A percentile compares a stretch with the other conserved stretches of the same genome.
phyloP scores from a whole-genome alignment of 1,284 basidiomycete species.

The Exobasidium rhododendri region DNA sequence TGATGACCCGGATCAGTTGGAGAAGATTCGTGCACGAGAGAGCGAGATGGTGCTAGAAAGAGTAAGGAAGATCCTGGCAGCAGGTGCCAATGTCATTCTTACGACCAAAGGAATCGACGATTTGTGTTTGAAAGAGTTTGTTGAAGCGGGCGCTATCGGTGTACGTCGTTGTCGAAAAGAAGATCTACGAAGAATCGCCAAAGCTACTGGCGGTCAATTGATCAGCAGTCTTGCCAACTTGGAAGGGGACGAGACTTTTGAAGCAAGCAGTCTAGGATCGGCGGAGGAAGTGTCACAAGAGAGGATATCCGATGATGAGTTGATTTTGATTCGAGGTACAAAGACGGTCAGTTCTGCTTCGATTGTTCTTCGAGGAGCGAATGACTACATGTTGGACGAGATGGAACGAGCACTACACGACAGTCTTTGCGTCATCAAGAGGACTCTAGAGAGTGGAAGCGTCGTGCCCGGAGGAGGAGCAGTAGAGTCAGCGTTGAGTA shows the following conservation, averaged over 20 bases:
- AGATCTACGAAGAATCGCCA: conserved; percentile 92
- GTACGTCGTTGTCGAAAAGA: conserved; percentile 97
- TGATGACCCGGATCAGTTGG: conserved; percentile 92
- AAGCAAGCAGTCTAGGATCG: conserved; percentile 78
- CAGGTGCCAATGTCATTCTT: conserved; percentile 93
- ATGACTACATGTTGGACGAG: conserved; percentile 99
- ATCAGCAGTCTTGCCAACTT: conserved; percentile 91
- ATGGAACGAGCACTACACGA: conserved; percentile 98
- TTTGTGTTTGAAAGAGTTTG: conserved; percentile 95
- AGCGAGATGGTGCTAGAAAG: conserved; percentile 94
- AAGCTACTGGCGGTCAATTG: conserved; percentile 90
- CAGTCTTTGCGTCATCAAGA: conserved; percentile 89
- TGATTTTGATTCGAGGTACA: conserved; percentile 95
- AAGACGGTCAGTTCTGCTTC: conserved; percentile 92
- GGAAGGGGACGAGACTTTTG: conserved; percentile 97
- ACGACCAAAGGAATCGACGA: conserved; percentile 99
- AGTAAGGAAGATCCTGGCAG: conserved; percentile 89
- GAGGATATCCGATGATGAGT: conserved; percentile 95
- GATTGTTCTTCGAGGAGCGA: conserved; percentile 91
- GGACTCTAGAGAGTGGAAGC: conserved; percentile 90
- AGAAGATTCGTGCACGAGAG: conserved; percentile 92
- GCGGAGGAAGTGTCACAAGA: conserved; percentile 97
- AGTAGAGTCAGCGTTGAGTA: conserved; percentile 92
- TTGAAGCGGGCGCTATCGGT: conserved; percentile 98
- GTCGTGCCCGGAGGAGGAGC: conserved; percentile 98